Percentiles rank a stretch among this genome's conserved stretches.
Conservation (phyloP, 306 rosid genomes). For the Delonix regia region DNA sequence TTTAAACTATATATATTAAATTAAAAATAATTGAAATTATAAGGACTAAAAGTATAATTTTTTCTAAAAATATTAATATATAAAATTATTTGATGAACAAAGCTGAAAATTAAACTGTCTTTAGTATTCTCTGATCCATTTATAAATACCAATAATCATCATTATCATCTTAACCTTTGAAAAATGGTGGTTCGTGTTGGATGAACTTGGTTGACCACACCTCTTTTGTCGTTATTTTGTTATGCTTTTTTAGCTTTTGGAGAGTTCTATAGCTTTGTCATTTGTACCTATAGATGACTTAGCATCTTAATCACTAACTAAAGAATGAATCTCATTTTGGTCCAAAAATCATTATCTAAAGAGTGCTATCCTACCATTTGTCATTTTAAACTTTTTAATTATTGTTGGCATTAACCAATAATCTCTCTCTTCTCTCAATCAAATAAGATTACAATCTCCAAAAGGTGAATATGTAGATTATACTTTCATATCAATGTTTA, state of each 20-base stretch:
- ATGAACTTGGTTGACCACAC: constrained; percentile 26
- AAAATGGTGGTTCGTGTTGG: constrained; percentile 7
- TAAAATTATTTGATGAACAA: neutral
- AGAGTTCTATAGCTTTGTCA: neutral
- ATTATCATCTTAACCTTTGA: neutral
- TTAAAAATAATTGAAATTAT: no score
- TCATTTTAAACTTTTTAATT: neutral
- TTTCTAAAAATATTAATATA: neutral
- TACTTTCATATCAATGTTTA: no score
- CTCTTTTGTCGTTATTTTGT: constrained; percentile 38
- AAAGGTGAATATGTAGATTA: no score
- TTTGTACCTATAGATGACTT: constrained; percentile 3
- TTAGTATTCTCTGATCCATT: no score
- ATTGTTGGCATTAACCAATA: neutral
- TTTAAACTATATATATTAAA: no score
- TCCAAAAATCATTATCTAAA: constrained; percentile 26
- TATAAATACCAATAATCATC: neutral
- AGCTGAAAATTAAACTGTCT: no score
- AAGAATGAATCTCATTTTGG: constrained; percentile 29
- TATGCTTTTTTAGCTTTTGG: constrained; percentile 10
- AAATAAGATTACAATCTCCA: neutral
- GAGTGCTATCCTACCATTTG: constrained; percentile 17
- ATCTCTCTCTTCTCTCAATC: neutral
- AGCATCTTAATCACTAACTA: neutral
- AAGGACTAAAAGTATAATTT: no score